Evolutionary conservation across 257 asterid genomes (phyloP).

Genomic region (Forsythia suspensa): DNA sequence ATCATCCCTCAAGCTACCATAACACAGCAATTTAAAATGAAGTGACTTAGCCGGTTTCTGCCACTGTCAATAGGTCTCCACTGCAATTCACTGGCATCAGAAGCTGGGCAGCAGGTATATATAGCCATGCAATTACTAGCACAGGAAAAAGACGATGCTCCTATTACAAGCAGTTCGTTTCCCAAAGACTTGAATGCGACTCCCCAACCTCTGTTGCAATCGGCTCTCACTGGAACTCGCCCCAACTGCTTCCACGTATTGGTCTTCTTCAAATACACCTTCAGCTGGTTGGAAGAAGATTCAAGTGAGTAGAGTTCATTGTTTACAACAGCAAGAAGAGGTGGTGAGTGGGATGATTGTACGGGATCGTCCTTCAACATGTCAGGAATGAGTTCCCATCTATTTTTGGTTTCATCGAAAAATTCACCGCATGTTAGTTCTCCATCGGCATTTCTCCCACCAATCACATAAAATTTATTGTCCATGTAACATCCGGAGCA

Average conservation of each 20-base stretch:
- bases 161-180: slow-evolving; percentile 64
- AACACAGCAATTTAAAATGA: slow-evolving; percentile 66
- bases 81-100: slow-evolving; percentile 36
- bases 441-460: slow-evolving; percentile 60
- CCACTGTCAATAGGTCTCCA: slow-evolving; percentile 63
- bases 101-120: slow-evolving; percentile 61
- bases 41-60: slow-evolving; percentile 59
- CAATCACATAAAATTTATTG: slow-evolving; percentile 58
- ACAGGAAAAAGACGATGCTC: slow-evolving; percentile 34
- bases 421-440: slow-evolving; percentile 74
- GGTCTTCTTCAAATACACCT: slow-evolving; percentile 58
- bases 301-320: slow-evolving; percentile 70
- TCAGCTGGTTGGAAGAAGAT: slow-evolving; percentile 62
- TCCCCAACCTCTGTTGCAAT: slow-evolving; percentile 71
- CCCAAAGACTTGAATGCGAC: slow-evolving; percentile 81
- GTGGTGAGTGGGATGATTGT: slow-evolving; percentile 62
- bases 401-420: slow-evolving; percentile 47
- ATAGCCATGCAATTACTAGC: slow-evolving; percentile 54
- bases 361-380: slow-evolving; percentile 73
- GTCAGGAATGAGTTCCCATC: slow-evolving; percentile 68
- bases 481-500: slow-evolving; percentile 83
- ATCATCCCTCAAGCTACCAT: slow-evolving; percentile 60
- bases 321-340: slow-evolving; percentile 71
- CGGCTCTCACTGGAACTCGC: slow-evolving; percentile 69
- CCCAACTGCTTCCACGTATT: slow-evolving; percentile 74